These are phyloP conservation scores for Tetracladium marchalianum DNA, from an alignment of 495 filamentous ascomycete genomes.

Conservation along the genomic window DNA sequence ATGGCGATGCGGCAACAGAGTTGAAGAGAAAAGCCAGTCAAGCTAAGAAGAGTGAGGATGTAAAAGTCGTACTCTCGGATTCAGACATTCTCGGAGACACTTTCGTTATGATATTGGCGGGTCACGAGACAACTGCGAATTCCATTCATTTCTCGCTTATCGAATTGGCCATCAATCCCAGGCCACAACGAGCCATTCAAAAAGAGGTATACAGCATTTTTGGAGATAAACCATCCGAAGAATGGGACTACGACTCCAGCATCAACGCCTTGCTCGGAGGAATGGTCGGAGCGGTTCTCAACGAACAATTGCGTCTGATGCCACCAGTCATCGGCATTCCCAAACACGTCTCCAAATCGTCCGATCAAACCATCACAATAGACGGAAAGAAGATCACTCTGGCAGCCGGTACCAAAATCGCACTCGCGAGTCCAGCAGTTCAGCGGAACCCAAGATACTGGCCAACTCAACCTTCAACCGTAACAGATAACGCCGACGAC, in stretches of 20 bases:
- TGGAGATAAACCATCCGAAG: conserved; percentile 34
- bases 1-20: conserved; percentile 18
- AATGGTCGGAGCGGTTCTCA: conserved; percentile 57
- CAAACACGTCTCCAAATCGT: conserved; percentile 37
- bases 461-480: conserved; percentile 28
- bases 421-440: conserved; percentile 29
- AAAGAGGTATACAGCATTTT: conserved; percentile 48
- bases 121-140: conserved; percentile 64
- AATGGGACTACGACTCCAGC: conserved; percentile 52
- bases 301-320: conserved; percentile 55
- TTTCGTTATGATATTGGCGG: conserved; percentile 60
- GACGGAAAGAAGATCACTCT: conserved; percentile 39
- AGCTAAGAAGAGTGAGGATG: neutral
- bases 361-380: conserved; percentile 41
- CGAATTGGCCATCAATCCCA: conserved; percentile 48
- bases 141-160: conserved; percentile 51
- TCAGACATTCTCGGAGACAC: conserved; percentile 58
- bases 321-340: conserved; percentile 46
- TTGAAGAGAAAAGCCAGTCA: neutral
- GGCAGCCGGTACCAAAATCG: conserved; percentile 34
- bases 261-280: conserved; percentile 31
- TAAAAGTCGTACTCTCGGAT: conserved; percentile 3
- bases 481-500: conserved; percentile 26
- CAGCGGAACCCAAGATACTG: conserved; percentile 51
- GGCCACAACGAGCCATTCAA: conserved; percentile 48